These are phyloP conservation scores for Borovskyia barvae DNA, from an alignment of 208 protist genomes.

Conservation along the genomic window DNA sequence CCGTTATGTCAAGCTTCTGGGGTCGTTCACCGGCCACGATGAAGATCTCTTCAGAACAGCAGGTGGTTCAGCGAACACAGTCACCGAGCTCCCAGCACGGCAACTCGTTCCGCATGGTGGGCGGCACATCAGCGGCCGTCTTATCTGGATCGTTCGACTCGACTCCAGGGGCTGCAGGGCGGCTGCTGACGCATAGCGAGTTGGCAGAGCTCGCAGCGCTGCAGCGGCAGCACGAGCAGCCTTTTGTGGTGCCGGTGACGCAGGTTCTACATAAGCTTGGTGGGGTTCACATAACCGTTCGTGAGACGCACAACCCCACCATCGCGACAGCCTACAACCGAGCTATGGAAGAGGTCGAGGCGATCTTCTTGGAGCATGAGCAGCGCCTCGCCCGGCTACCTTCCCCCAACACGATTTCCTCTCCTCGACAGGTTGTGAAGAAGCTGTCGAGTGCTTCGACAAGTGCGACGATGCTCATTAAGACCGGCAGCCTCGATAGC, in stretches of 20 bases:
- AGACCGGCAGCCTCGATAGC: background rate
- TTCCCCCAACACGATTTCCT: no score
- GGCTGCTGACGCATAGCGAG: conserved; percentile 10
- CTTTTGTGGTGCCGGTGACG: conserved; percentile 35
- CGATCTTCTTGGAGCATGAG: conserved; percentile 18
- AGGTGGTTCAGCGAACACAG: background rate
- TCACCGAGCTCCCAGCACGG: background rate
- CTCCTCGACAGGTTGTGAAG: no score
- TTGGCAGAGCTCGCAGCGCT: conserved; percentile 25
- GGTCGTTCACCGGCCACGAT: conserved; percentile 9
- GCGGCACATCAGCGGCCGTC: background rate
- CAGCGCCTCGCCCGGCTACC: conserved; percentile 9
- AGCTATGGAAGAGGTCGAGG: conserved; percentile 27
- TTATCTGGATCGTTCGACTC: conserved; percentile 53
- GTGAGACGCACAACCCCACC: conserved; percentile 35
- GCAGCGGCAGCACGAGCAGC: conserved; percentile 35
- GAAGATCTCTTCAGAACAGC: background rate
- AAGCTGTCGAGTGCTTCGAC: conserved; percentile 1
- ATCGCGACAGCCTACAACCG: conserved; percentile 25
- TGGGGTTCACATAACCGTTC: conserved; percentile 35
- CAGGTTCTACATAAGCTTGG: conserved; percentile 38
- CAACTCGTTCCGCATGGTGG: background rate
- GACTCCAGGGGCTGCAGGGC: conserved; percentile 23
- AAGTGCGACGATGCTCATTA: background rate
- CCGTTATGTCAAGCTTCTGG: conserved; percentile 29